Percentiles rank a stretch among this genome's conserved stretches.
Evolutionary conservation across 148 eudicot species (phyloP).

Genomic region (Euryodendron excelsum): DNA sequence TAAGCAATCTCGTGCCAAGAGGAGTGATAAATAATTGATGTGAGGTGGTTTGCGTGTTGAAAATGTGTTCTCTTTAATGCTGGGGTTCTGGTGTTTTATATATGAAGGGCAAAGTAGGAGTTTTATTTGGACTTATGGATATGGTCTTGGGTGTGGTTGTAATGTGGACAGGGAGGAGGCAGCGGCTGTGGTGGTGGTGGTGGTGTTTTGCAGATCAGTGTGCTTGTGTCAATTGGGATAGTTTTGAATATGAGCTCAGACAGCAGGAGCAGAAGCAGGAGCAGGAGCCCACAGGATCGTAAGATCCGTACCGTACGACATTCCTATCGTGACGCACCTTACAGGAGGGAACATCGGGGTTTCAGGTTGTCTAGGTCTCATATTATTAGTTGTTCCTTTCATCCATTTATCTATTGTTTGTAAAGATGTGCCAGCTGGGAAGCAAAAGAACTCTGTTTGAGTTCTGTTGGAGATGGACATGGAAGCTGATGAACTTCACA

Average conservation of each 20-base stretch:
- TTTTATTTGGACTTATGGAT: conserved; percentile 46
- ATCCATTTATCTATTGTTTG: conserved; percentile 13
- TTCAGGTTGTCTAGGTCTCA: conserved; percentile 78
- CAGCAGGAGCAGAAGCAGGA: conserved; percentile 73
- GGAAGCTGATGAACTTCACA: background rate
- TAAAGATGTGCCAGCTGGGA: conserved; percentile 11
- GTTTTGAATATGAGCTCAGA: conserved; percentile 71
- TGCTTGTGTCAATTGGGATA: conserved; percentile 38
- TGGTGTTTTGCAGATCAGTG: conserved; percentile 38
- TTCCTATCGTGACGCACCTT: conserved; percentile 93
- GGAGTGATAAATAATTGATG: conserved; percentile 26
- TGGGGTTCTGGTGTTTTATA: conserved; percentile 34
- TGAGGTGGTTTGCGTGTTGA: conserved; percentile 40
- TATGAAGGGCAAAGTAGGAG: conserved; percentile 37
- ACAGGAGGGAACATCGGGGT: conserved; percentile 90
- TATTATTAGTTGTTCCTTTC: conserved; percentile 22
- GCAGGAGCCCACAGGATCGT: conserved; percentile 89
- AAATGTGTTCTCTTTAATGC: conserved; percentile 26
- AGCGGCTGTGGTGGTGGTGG: conserved; percentile 60
- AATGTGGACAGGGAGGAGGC: conserved; percentile 66
- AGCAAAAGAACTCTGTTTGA: background rate
- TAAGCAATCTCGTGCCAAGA: conserved; percentile 18
- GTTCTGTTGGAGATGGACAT: background rate
- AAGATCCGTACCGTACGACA: conserved; percentile 70
- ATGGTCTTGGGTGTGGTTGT: conserved; percentile 65